Evolutionary conservation across 352 stramenopile species (phyloP).

Genomic region (Blastocystis sp.): DNA sequence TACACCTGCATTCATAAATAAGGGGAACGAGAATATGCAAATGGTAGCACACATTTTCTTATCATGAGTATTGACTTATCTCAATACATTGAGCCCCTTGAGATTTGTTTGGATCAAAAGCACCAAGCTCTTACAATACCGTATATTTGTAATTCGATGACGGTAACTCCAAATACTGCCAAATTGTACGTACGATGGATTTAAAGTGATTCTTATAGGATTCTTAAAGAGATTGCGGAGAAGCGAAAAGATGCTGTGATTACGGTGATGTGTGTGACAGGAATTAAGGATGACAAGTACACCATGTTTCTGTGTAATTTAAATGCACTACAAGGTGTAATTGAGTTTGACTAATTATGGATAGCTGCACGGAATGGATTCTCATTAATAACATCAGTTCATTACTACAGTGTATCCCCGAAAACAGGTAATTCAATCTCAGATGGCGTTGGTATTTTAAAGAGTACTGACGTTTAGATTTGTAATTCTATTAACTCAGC

Average conservation of each 20-base stretch:
- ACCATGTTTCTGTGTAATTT: constrained; percentile 1
- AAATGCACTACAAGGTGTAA: background rate
- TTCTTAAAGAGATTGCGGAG: constrained; percentile 26
- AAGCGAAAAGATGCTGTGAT: background rate
- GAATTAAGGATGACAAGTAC: constrained; percentile 14
- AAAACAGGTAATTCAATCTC: background rate
- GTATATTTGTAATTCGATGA: constrained; percentile 18
- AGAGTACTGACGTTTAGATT: background rate
- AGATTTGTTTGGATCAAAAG: background rate
- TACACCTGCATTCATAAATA: background rate
- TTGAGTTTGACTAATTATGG: background rate
- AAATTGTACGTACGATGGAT: constrained; percentile 1
- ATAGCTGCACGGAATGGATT: background rate
- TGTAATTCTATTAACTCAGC: constrained; percentile 20
- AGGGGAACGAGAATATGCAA: background rate
- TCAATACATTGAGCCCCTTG: background rate
- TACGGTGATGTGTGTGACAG: background rate
- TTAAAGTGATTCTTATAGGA: background rate
- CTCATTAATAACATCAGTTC: constrained; percentile 10
- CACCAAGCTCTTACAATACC: constrained; percentile 24
- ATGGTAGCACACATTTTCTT: background rate
- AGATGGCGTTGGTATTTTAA: background rate
- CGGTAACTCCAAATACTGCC: constrained; percentile 16
- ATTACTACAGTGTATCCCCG: constrained; percentile 34
- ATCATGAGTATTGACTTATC: constrained; percentile 22